Evolutionary conservation across 2,329 filamentous ascomycete species (phyloP).

Genomic region (Nemania diffusa): DNA sequence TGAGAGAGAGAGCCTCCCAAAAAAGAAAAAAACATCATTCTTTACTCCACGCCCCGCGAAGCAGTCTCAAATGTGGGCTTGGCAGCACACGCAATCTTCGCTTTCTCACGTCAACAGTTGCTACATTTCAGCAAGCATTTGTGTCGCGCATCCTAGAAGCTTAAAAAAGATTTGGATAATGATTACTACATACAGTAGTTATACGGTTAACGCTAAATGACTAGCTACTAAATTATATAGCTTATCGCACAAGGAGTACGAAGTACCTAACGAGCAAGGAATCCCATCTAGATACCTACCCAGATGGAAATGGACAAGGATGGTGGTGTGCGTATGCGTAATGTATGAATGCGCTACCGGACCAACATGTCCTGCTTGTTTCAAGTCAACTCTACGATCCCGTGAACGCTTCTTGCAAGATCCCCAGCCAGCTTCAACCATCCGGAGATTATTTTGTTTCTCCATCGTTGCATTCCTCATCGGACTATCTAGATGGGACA

Average conservation of each 20-base stretch:
- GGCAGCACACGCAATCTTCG: background rate
- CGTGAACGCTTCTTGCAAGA: slow-evolving; percentile 5
- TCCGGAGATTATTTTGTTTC: background rate
- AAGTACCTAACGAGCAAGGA: background rate
- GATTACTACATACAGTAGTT: background rate
- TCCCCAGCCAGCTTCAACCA: background rate
- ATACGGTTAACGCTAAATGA: background rate
- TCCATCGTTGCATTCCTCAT: background rate
- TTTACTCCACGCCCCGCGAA: background rate
- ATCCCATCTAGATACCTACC: background rate
- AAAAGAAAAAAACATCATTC: background rate
- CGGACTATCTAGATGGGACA: background rate
- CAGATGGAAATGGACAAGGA: slow-evolving; percentile 8
- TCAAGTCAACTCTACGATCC: slow-evolving; percentile 16
- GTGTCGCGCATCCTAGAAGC: background rate
- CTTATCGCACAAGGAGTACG: background rate
- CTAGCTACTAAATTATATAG: background rate
- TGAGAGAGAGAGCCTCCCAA: background rate
- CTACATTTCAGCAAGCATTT: background rate
- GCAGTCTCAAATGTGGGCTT: background rate
- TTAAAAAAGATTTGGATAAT: background rate
- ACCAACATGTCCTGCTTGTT: slow-evolving; percentile 18
- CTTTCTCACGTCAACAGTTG: background rate
- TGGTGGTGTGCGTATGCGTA: slow-evolving; percentile 5
- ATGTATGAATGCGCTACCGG: slow-evolving; percentile 19